Evolutionary conservation across 768 basidiomycete species (phyloP).

Genomic region (Glaciozyma martinii): DNA sequence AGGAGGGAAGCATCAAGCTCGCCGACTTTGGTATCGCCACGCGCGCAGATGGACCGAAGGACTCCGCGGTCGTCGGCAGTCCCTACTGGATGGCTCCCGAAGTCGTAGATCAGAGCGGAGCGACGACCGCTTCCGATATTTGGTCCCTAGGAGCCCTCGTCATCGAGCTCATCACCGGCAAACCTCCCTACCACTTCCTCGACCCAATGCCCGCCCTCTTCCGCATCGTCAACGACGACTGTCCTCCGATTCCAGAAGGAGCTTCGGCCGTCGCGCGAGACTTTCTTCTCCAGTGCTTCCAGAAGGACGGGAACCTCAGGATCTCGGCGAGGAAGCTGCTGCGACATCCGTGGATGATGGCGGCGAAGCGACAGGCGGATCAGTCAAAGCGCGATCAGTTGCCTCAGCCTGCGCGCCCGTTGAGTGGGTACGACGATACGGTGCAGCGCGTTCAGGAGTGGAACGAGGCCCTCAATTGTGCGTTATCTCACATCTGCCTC

Average conservation of each 20-base stretch:
- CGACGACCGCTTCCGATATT: slow-evolving; percentile 93
- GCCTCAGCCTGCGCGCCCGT: slow-evolving; percentile 37
- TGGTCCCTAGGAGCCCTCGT: slow-evolving; percentile 91
- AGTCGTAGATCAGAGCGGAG: slow-evolving; percentile 95
- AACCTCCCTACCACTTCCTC: slow-evolving; percentile 89
- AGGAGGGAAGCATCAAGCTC: slow-evolving; percentile 96
- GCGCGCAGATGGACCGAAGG: slow-evolving; percentile 61
- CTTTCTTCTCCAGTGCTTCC: slow-evolving; percentile 94
- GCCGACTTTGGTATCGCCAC: slow-evolving; percentile 97
- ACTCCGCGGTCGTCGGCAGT: slow-evolving; percentile 90
- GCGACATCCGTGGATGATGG: slow-evolving; percentile 90
- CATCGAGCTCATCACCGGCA: slow-evolving; percentile 82
- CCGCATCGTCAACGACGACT: slow-evolving; percentile 96
- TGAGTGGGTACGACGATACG: slow-evolving; percentile 67
- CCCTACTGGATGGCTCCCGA: slow-evolving; percentile 99
- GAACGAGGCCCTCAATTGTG: slow-evolving; percentile 94
- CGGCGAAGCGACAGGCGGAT: slow-evolving; percentile 65
- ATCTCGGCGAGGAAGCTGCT: slow-evolving; percentile 88
- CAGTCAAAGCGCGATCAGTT: slow-evolving; percentile 6
- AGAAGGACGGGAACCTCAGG: slow-evolving; percentile 91
- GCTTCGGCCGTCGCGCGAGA: slow-evolving; percentile 89
- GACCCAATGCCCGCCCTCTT: slow-evolving; percentile 98
- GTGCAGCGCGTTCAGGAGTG: slow-evolving; percentile 94
- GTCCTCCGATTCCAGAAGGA: slow-evolving; percentile 90
- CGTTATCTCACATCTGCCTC: slow-evolving; percentile 17